phyloP scores from a whole-genome alignment of 495 filamentous ascomycete genomes.

The Annulohypoxylon moriforme region DNA sequence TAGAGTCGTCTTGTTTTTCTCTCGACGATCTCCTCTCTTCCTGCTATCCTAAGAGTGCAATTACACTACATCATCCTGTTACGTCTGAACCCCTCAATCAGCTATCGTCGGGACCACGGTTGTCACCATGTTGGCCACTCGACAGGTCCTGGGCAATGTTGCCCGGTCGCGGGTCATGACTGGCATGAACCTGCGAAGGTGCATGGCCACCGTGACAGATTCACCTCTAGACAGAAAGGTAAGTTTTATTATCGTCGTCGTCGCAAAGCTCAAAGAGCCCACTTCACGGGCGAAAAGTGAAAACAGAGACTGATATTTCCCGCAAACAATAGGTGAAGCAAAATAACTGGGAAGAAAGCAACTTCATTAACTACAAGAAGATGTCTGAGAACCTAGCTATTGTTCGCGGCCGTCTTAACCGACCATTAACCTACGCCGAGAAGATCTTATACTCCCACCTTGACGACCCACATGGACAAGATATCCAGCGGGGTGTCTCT shows the following conservation, averaged over 20 bases:
- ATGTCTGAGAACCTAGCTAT: conserved; percentile 97
- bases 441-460: conserved; percentile 99
- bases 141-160: conserved; percentile 63
- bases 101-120: conserved; percentile 44
- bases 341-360: conserved; percentile 67
- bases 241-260: conserved; percentile 14
- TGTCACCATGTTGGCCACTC: conserved; percentile 66
- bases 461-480: conserved; percentile 95
- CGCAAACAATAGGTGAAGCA: conserved; percentile 59
- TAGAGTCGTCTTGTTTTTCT: conserved; percentile 32
- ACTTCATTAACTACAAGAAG: conserved; percentile 81
- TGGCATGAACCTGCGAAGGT: conserved; percentile 60
- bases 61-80: conserved; percentile 26
- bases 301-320: conserved; percentile 44
- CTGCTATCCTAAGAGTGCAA: conserved; percentile 21
- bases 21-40: conserved; percentile 12
- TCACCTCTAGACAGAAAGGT: conserved; percentile 67
- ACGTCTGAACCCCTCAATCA: conserved; percentile 41
- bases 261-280: conserved; percentile 15
- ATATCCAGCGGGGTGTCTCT: conserved; percentile 93
- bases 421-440: conserved; percentile 94
- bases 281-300: conserved; percentile 20
- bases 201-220: conserved; percentile 65
- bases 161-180: conserved; percentile 63
- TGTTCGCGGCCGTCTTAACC: conserved; percentile 87